Base-by-base conservation (phyloP, 495 filamentous ascomycete species). In the Penicillium simplicissimum region DNA sequence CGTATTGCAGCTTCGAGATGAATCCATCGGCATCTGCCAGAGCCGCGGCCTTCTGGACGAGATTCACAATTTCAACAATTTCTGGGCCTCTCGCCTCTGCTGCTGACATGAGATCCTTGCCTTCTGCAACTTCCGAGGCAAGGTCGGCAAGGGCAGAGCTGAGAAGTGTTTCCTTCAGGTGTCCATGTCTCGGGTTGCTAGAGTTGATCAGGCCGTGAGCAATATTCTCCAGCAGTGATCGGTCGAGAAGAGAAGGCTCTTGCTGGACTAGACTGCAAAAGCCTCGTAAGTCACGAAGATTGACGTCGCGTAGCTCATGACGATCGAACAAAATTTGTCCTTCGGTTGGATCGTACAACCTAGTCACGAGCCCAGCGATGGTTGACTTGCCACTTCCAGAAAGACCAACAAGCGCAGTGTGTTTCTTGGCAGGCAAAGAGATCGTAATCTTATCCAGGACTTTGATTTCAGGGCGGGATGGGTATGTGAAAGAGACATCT, bases 331-430 rank as follows among this genome's bases (percentile, higher is more conserved):
- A 59, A 38, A 90, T 74, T 13, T 68, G 47, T n/a, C 81, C 81
- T 8, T 71, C 54, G 0, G 63, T 72, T 13, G 76, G 73, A 66
- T 83, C 79, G 58, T 81, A 81, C 49, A 88, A 69, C 11, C 87
- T 74, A 19, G 80, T 78, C 2, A 87, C 62, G 10, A 90, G 68
- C 9, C 80, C 79, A 0, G 82, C 82, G 33, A 90, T 77, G 8
- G 88, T 91, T 3, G 86, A 88, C 64, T 92, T 92, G n/a, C 88
- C 89, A 59, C 83, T 85, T 21, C 89, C 88, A 14, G 87, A 89
- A 11, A 86, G 73, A 15, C 89, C 89, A 8, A 91, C 86, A 42
- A 92, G 80, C 1, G 87, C 88, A 1, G 88, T 88, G 37, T 80
- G 76, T 60, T 86, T 83, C 42, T 81, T 82, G 3, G 83, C 77